Base-by-base conservation (phyloP, 208 protist species). In the Trypanosoma scelopori region DNA sequence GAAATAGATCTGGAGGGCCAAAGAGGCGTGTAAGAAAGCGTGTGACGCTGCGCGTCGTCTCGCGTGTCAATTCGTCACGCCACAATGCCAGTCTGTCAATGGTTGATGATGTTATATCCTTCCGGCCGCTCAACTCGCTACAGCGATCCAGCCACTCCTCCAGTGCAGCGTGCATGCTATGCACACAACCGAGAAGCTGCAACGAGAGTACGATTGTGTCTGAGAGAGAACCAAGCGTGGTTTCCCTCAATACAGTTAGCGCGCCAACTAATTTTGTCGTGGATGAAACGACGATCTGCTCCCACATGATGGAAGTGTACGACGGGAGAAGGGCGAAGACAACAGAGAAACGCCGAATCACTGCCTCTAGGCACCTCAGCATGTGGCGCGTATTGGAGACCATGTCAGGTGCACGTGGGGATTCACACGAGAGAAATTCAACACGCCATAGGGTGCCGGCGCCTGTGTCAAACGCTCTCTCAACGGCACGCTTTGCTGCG, bases 351-450 rank as follows among this genome's bases (percentile, higher is more conserved):
- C 85, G 79, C 3, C 78, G 76, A 58, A 81, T 37, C 9, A 89
- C 57, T 9, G 85, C 82, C 47, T 92, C 85, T 16, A 87, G 32
- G 25, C 76, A 79, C 25, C 82, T 70, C 55, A 84, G 48, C 25
- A 89, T 71, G 62, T 85, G 79, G 3, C 76, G 47, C 39, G 71
- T 76, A 30, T 62, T 47, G 16, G 50, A 56, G 23, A 42, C 35
- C 9, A 52, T 53, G 3, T n/a, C 4, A 32, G 59, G 20, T 20
- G 61, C 42, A 9, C 4, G 53, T 18, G 46, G 28, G 11, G 50
- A 59, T 41, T 55, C 60, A 12, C 25, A 15, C 52, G 15, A n/a
- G 27, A 92, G 55, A 47, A 86, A 83, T 18, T 76, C 60, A 2
- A 72, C 66, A 37, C 85, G 69, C 85, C 85, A 92, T 45, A 92